Conservation (phyloP, 306 rosid species). For the Prunus davidiana region DNA sequence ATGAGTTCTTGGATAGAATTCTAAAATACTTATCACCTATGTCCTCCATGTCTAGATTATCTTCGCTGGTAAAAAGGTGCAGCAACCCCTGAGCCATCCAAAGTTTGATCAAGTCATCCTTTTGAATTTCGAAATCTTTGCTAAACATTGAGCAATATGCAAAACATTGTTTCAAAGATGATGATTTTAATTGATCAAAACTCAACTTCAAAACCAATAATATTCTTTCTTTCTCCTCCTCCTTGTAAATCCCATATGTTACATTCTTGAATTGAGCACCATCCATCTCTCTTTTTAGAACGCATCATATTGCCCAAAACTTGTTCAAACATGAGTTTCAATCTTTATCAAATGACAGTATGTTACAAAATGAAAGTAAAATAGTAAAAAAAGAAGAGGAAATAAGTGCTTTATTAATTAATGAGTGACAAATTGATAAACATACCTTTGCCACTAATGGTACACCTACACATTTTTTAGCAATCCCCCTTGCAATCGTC, state of each 20-base stretch:
- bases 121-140: not conserved
- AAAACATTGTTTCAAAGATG: slow-evolving; percentile 20
- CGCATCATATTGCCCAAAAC: slow-evolving; percentile 8
- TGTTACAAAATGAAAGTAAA: no score
- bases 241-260: not conserved
- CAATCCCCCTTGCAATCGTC: no score
- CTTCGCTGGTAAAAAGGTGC: not conserved
- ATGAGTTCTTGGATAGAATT: no score
- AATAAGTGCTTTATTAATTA: no score
- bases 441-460: no score
- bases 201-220: slow-evolving; percentile 3
- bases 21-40: slow-evolving; percentile 5
- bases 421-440: no score
- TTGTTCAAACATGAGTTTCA: no score
- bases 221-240: not conserved
- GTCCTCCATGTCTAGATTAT: not conserved
- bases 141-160: not conserved
- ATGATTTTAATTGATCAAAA: slow-evolving; percentile 3
- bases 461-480: no score
- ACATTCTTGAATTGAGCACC: not conserved
- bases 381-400: no score
- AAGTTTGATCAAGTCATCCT: not conserved
- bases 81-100: not conserved
- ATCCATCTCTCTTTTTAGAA: not conserved
- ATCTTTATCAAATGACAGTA: no score